Evolutionary conservation across 345 rosid genomes (phyloP).

Genomic region (Syzygium grande): DNA sequence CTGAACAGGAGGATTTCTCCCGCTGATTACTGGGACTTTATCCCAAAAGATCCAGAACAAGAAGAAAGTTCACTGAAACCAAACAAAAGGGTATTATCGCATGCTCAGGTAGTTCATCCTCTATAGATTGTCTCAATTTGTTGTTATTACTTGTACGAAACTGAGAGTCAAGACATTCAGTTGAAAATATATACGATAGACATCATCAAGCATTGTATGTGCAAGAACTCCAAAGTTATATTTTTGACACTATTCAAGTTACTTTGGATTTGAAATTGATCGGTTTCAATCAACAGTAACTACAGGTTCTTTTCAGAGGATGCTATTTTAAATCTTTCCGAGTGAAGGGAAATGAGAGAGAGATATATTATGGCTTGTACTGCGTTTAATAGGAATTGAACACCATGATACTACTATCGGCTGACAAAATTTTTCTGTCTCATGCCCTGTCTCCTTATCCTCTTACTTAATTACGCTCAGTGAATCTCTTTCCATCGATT

Average conservation of each 20-base stretch:
- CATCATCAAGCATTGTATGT: background rate
- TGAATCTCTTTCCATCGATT: background rate
- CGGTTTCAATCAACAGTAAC: background rate
- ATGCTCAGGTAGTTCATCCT: conserved; percentile 55
- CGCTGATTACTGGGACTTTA: conserved; percentile 71
- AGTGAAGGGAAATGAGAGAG: background rate
- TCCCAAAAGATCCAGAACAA: conserved; percentile 45
- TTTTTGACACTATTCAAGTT: background rate
- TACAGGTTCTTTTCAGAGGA: background rate
- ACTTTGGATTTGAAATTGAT: background rate
- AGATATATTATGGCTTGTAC: background rate
- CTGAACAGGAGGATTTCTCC: conserved; percentile 33
- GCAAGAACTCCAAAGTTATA: background rate
- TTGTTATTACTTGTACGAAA: background rate
- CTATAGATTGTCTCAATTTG: background rate
- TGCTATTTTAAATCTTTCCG: background rate
- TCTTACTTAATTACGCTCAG: background rate
- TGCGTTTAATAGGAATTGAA: background rate
- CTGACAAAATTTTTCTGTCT: background rate
- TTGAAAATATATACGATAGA: background rate
- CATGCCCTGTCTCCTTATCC: background rate
- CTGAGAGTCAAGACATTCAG: background rate
- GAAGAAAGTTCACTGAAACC: conserved; percentile 44
- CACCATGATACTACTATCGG: background rate
- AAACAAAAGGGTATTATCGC: conserved; percentile 50